phyloP scores from a whole-genome alignment of 2,329 filamentous ascomycete species.

The Furcasterigmium sp. region DNA sequence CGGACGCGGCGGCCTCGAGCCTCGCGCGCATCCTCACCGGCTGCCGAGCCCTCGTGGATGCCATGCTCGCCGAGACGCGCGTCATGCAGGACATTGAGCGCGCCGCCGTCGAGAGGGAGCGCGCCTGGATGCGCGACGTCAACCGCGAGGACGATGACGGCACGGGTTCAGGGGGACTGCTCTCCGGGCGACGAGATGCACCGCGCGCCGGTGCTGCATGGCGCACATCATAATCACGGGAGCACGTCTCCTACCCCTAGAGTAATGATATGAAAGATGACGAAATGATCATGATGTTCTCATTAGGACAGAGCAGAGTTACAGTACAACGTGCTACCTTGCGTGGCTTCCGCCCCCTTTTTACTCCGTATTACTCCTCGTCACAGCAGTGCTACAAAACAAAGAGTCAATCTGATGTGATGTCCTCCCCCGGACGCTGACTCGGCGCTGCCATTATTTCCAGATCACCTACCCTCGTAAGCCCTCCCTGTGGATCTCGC shows the following conservation, averaged over 20 bases:
- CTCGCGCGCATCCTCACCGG: conserved; percentile 42
- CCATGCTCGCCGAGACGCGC: conserved; percentile 59
- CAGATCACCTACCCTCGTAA: too few relatives aligned
- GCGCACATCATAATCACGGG: conserved; percentile 22
- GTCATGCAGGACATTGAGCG: conserved; percentile 57
- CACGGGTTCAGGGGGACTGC: conserved; percentile 3
- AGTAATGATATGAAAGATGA: neutral
- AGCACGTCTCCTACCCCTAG: neutral
- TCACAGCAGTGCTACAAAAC: too few relatives aligned
- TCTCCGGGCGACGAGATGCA: conserved; percentile 14
- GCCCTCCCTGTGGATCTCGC: too few relatives aligned
- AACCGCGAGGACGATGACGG: conserved; percentile 36
- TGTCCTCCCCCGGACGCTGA: too few relatives aligned
- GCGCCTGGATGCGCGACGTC: conserved; percentile 52
- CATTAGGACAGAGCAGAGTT: too few relatives aligned
- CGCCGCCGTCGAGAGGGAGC: conserved; percentile 51
- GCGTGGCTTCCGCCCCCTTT: too few relatives aligned
- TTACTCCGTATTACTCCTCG: too few relatives aligned
- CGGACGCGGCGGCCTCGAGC: conserved; percentile 23
- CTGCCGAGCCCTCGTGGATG: conserved; percentile 43
- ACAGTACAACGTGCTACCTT: too few relatives aligned
- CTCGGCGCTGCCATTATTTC: too few relatives aligned
- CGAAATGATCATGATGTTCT: neutral
- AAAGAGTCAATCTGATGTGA: too few relatives aligned
- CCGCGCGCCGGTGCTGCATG: conserved; percentile 42